Evolutionary conservation across 129 eudicot genomes (phyloP).

Genomic region (Chrysanthemum lavandulifolium): DNA sequence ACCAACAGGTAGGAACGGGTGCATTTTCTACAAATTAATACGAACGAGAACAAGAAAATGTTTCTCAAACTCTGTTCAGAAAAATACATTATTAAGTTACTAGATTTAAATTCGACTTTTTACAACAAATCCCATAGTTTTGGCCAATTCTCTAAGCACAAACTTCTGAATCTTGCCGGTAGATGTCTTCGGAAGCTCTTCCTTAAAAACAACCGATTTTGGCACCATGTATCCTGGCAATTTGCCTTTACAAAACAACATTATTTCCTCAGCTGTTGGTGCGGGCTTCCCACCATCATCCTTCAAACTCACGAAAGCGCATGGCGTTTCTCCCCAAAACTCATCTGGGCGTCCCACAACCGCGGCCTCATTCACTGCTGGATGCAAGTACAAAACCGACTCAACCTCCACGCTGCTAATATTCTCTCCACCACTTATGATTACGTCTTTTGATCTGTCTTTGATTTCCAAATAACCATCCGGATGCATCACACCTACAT

Average conservation of each 20-base stretch:
- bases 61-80: too few species aligned
- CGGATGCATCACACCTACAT: conserved; percentile 77
- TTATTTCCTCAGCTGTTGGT: conserved; percentile 47
- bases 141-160: conserved; percentile 62
- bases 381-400: conserved; percentile 63
- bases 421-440: conserved; percentile 84
- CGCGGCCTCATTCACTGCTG: conserved; percentile 69
- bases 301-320: conserved; percentile 76
- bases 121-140: conserved; percentile 36
- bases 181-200: conserved; percentile 72
- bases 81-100: background rate
- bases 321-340: conserved; percentile 90
- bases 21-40: too few species aligned
- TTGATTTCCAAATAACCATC: conserved; percentile 86
- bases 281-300: conserved; percentile 1
- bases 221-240: conserved; percentile 87
- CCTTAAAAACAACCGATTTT: conserved; percentile 57
- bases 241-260: conserved; percentile 51
- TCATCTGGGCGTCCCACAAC: conserved; percentile 82
- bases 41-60: too few species aligned
- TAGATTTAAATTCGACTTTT: conserved; percentile 32
- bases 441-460: conserved; percentile 80
- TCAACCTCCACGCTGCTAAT: conserved; percentile 89
- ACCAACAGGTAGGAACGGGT: too few species aligned
- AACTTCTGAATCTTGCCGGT: conserved; percentile 82